phyloP scores from a whole-genome alignment of 805 yeast genomes.

The Ascoidea rubescens region DNA sequence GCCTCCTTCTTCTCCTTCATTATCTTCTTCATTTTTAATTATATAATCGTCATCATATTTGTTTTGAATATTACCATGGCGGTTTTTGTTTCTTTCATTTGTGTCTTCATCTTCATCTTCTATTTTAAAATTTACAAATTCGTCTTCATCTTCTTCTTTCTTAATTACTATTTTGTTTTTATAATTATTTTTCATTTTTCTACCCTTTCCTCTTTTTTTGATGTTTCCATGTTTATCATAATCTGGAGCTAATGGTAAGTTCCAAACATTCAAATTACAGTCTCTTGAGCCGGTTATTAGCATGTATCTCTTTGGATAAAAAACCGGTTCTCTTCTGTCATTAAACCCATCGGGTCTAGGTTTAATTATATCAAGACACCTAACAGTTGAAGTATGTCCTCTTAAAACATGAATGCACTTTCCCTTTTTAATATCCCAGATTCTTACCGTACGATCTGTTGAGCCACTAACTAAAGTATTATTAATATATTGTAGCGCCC shows the following conservation, averaged over 20 bases:
- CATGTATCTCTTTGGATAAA: constrained; percentile 50
- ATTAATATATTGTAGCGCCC: constrained; percentile 88
- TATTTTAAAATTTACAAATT: no score
- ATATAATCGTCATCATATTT: constrained; percentile 5
- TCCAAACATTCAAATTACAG: constrained; percentile 73
- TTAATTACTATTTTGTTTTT: no score
- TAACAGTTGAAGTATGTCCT: constrained; percentile 87
- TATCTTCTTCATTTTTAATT: constrained; percentile 2
- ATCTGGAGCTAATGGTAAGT: constrained; percentile 37
- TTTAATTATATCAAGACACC: constrained; percentile 75
- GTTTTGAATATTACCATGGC: constrained; percentile 12
- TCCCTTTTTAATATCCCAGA: constrained; percentile 82
- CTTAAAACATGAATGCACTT: constrained; percentile 81
- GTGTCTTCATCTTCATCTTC: background rate
- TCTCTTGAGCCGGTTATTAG: constrained; percentile 87
- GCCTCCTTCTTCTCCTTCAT: constrained; percentile 1
- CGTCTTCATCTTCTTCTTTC: background rate
- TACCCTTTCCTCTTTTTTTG: no score
- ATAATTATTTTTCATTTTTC: background rate
- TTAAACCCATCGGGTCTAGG: constrained; percentile 53
- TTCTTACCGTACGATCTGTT: constrained; percentile 85
- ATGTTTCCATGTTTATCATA: constrained; percentile 17
- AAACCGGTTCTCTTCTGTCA: constrained; percentile 39
- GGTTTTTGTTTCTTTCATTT: no score
- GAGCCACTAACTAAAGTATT: constrained; percentile 85